phyloP scores from a whole-genome alignment of 2,329 filamentous ascomycete species.

The Cadophora sp. region DNA sequence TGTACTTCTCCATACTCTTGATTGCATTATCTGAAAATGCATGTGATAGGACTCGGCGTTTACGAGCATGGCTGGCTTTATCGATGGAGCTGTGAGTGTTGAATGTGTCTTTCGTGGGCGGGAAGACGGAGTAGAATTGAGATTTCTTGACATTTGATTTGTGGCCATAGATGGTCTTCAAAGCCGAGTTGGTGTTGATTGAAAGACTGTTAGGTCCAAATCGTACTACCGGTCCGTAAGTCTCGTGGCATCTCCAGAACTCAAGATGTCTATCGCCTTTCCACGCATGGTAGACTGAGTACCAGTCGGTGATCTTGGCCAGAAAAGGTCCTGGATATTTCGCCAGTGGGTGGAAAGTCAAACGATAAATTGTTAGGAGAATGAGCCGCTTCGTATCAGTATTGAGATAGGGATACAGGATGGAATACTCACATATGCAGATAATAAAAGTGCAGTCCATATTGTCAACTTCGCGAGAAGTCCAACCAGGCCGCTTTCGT shows the following conservation, averaged over 20 bases:
- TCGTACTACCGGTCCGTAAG: slow-evolving; percentile 77
- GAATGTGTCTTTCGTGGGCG: slow-evolving; percentile 66
- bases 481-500: not conserved
- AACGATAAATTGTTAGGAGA: slow-evolving; percentile 53
- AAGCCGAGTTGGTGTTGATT: slow-evolving; percentile 74
- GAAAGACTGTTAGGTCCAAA: slow-evolving; percentile 80
- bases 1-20: slow-evolving; percentile 44
- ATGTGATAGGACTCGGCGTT: slow-evolving; percentile 68
- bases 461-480: not conserved
- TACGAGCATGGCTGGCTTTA: slow-evolving; percentile 71
- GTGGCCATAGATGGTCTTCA: slow-evolving; percentile 72
- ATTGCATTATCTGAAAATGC: slow-evolving; percentile 58
- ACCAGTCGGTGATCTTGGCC: slow-evolving; percentile 67
- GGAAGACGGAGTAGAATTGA: slow-evolving; percentile 76
- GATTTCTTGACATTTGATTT: slow-evolving; percentile 69
- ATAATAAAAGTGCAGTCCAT: not conserved
- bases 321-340: slow-evolving; percentile 70
- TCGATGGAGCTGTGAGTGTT: slow-evolving; percentile 78
- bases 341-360: slow-evolving; percentile 69
- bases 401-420: not conserved
- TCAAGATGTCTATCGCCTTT: slow-evolving; percentile 77
- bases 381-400: not conserved
- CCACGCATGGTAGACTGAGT: slow-evolving; percentile 76
- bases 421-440: slow-evolving; percentile 3
- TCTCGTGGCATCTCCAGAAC: slow-evolving; percentile 72